These are phyloP conservation scores for Nannizziopsis barbatae DNA, from an alignment of 2,329 filamentous ascomycete species.

Conservation along the genomic window DNA sequence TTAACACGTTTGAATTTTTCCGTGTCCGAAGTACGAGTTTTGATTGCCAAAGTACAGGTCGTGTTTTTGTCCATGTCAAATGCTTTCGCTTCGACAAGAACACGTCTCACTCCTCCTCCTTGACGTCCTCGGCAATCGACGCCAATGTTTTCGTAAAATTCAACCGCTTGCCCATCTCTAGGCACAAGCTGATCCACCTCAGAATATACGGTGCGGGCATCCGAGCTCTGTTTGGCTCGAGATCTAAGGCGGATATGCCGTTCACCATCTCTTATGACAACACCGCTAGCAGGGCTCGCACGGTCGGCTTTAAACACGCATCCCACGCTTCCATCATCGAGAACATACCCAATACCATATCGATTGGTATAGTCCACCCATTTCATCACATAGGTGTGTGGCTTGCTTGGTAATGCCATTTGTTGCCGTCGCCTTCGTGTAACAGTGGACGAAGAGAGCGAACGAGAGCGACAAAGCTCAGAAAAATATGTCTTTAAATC, in stretches of 20 bases:
- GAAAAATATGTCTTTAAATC: constrained; percentile 32
- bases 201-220: constrained; percentile 24
- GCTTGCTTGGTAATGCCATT: constrained; percentile 21
- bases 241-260: constrained; percentile 37
- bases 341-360: constrained; percentile 42
- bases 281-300: constrained; percentile 34
- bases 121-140: constrained; percentile 23
- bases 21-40: constrained; percentile 24
- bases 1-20: constrained; percentile 41
- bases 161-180: constrained; percentile 31
- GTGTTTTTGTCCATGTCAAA: constrained; percentile 28
- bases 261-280: constrained; percentile 38
- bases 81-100: constrained; percentile 30
- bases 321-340: constrained; percentile 42
- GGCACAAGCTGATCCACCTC: constrained; percentile 38
- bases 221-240: constrained; percentile 27
- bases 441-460: constrained; percentile 3
- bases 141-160: constrained; percentile 39
- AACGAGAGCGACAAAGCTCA: constrained; percentile 25
- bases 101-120: constrained; percentile 30
- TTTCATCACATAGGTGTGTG: constrained; percentile 40
- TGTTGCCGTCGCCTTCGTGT: constrained; percentile 20
- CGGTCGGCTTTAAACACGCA: constrained; percentile 41
- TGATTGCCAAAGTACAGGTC: constrained; percentile 13
- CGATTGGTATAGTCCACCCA: constrained; percentile 45